Conservation (phyloP, 257 asterid genomes). For the Solanum verrucosum region DNA sequence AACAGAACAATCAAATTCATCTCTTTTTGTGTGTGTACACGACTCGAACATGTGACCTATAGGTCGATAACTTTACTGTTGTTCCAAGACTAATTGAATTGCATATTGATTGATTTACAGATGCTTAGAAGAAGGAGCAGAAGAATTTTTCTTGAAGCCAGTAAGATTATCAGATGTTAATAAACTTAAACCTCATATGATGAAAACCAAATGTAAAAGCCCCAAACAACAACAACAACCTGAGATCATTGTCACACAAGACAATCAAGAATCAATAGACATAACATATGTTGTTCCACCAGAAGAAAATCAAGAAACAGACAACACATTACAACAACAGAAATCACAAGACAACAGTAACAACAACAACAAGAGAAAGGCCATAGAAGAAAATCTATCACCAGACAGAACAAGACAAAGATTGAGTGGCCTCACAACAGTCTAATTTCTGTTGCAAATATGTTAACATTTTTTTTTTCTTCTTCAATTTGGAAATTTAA, state of each 20-base stretch:
- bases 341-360: neutral
- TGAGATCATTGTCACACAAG: neutral
- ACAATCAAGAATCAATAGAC: neutral
- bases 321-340: neutral
- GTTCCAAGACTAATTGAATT: neutral
- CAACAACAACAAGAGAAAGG: conserved; percentile 11
- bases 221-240: neutral
- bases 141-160: conserved; percentile 26
- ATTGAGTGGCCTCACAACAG: conserved; percentile 8
- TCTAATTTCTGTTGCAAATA: conserved; percentile 4
- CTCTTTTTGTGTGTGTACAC: neutral
- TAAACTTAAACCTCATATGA: conserved; percentile 20
- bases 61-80: neutral
- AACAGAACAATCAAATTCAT: neutral
- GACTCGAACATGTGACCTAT: neutral
- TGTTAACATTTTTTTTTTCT: neutral
- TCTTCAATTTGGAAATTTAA: neutral
- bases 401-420: conserved; percentile 36
- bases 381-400: conserved; percentile 22
- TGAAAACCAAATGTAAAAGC: conserved; percentile 9
- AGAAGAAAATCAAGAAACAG: neutral
- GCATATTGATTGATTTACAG: neutral
- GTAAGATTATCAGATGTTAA: conserved; percentile 20
- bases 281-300: neutral
- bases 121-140: conserved; percentile 33